phyloP scores from a whole-genome alignment of 345 rosid species.

The Iberis pinnata region DNA sequence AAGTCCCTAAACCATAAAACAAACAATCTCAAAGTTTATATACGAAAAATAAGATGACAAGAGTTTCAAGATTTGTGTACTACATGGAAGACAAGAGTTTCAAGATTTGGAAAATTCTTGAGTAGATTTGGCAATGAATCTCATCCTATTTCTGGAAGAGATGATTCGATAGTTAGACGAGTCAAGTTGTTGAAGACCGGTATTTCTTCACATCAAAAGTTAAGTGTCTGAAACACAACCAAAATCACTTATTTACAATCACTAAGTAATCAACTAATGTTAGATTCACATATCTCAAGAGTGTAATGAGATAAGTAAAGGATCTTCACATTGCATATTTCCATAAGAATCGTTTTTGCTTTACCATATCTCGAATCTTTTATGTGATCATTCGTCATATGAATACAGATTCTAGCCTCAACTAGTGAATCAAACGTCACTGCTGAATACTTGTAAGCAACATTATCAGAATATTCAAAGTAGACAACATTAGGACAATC shows the following conservation, averaged over 20 bases:
- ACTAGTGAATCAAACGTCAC: constrained; percentile 5
- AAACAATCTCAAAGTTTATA: too few relatives aligned
- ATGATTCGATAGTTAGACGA: not conserved
- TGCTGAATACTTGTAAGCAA: not conserved
- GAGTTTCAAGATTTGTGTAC: not conserved
- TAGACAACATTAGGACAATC: constrained; percentile 15
- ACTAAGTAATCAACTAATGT: not conserved
- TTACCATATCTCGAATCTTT: too few relatives aligned
- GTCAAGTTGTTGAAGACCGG: not conserved
- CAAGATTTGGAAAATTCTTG: constrained; percentile 14
- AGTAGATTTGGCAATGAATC: not conserved
- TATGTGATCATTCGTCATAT: too few relatives aligned
- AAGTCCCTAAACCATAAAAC: too few relatives aligned
- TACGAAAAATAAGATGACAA: too few relatives aligned
- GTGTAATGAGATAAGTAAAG: not conserved
- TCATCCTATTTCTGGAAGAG: constrained; percentile 2
- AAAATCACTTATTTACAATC: too few relatives aligned
- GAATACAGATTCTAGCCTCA: not conserved
- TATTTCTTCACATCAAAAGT: not conserved
- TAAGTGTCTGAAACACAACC: not conserved
- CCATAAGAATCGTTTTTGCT: not conserved
- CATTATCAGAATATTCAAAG: not conserved
- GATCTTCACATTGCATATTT: not conserved
- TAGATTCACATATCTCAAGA: not conserved
- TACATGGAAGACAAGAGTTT: constrained; percentile 7